Base-by-base conservation (phyloP, 2,329 filamentous ascomycete genomes). In the Dothistroma pini region DNA sequence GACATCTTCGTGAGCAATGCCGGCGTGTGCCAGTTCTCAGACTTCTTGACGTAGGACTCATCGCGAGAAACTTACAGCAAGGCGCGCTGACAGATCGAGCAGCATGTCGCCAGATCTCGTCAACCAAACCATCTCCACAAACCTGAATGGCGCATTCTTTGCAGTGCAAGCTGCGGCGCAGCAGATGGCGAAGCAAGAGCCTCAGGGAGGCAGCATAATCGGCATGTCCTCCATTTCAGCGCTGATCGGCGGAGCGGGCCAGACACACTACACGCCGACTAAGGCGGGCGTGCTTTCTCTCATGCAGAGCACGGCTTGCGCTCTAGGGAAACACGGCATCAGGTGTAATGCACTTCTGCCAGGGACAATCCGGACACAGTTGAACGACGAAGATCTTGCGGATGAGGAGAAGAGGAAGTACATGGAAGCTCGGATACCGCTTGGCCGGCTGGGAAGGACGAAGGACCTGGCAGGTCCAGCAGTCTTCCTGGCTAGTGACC, bases 81-180 rank as follows among this genome's bases (percentile, higher is more conserved):
- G 16, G 12, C 2, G 29, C 8, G n/a, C 21, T 25, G 48, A 55
- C 57, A 64, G 54, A 62, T 44, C 14, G 60, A 32, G 11, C 60
- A 86, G 84, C 21, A 83, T 96, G 49, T 81, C 85, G 10, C 83
- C 86, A 1, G 83, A 88, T 59, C 85, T 96, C 58, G 89, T 92
- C 71, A 78, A 84, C 63, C 80, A 81, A 58, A 96, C 91, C 2
- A 80, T 96, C 47, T 80, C 84, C 41, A 93, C 90, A 54, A 96
- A 96, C 77, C 86, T 96, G 66, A 86, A 88, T 67, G 92, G 92
- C 50, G 89, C 91, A n/a, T 96, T 96, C 79, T 93, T 92, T 78
- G 83, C 90, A 38, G 88, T 89, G 22, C 92, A 96, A 79, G 90
- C 91, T 0, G 92, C 91, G 1, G 91, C 90, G 1, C 84, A 87